Evolutionary conservation across 768 basidiomycete species (phyloP).

Genomic region (Pseudohyphozyma bogoriensis): DNA sequence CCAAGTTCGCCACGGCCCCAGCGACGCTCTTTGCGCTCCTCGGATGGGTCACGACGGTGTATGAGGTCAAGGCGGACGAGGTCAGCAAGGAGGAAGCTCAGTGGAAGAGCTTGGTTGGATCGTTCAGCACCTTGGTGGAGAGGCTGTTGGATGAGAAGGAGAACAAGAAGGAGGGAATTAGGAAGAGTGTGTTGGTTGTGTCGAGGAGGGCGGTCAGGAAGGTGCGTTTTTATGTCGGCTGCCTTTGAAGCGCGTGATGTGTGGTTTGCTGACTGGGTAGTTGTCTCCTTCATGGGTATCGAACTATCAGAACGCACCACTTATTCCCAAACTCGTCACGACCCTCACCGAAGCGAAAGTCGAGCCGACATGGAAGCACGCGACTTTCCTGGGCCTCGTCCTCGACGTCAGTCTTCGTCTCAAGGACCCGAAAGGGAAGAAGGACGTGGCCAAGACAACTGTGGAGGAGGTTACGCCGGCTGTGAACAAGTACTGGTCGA

Average conservation of each 20-base stretch:
- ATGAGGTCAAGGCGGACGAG: conserved; percentile 42
- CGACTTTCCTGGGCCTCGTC: conserved; percentile 56
- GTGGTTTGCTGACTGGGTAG: neutral
- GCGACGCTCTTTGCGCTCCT: conserved; percentile 58
- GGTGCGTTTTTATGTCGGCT: conserved; percentile 41
- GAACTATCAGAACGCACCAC: neutral
- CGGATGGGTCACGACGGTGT: conserved; percentile 60
- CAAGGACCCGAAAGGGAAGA: conserved; percentile 24
- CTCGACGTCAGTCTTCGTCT: conserved; percentile 36
- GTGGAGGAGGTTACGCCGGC: conserved; percentile 42
- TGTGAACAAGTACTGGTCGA: conserved; percentile 53
- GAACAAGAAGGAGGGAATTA: conserved; percentile 51
- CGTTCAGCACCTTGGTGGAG: conserved; percentile 55
- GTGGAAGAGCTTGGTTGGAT: conserved; percentile 50
- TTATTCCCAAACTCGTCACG: conserved; percentile 7
- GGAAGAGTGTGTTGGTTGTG: conserved; percentile 52
- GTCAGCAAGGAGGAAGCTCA: conserved; percentile 30
- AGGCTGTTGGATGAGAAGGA: conserved; percentile 45
- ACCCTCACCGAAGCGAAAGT: conserved; percentile 13
- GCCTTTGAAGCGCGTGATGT: too few relatives aligned
- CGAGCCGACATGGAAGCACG: conserved; percentile 24
- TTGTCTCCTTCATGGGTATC: too few relatives aligned
- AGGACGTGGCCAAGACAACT: conserved; percentile 43
- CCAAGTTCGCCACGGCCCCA: conserved; percentile 37
- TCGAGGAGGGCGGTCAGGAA: conserved; percentile 59